Evolutionary conservation across 768 basidiomycete species (phyloP), one percentile per base, ranked within the genome.

Genomic region (Dacryopinax spathularia): DNA sequence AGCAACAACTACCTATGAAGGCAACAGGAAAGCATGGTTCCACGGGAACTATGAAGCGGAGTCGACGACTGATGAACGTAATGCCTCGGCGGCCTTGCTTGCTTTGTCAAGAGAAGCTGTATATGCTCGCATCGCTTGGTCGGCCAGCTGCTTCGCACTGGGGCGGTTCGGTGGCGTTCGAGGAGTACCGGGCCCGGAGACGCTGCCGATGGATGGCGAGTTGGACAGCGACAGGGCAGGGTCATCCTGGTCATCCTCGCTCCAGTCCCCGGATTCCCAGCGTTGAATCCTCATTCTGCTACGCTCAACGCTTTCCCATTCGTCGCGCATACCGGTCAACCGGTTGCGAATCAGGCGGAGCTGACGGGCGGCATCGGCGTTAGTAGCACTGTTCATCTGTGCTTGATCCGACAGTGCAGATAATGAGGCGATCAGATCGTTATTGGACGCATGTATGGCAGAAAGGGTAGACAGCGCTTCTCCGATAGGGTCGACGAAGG

Each of bases 301-400:
- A 48, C 83, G 81, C 71, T 92, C 90, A 37, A 89, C 90, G 66
- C 85, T 88, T 67, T 92, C 90, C 81, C 85, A 89, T 63, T 92
- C 90, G 33, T 81, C 79, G 62, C 85, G 80, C 86, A 88, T 89
- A 22, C 83, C 87, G 5, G 85, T 86, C 33, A 92, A 74, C 68
- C 87, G 88, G 69, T 91, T 91, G 76, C 88, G 89, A 66, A 91
- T 74, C 15, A 88, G 87, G 60, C 91, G 86, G 39, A 94, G 84
- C 74, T 89, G 91, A 36, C 91, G 81, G 48, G 89, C 89, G 0
- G 90, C 87, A 64, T 94, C 91, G 1, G 89, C 84, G 10, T 88
- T 86, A 2, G 86, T 87, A 0, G 88, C 91, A 10, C 86, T 84
- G 69, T 91, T 90, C 60, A 91, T 89, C 71, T 94, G 91, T 15